These are phyloP conservation scores for Forsythia viridissima DNA, from an alignment of 257 asterid species.

Conservation along the genomic window DNA sequence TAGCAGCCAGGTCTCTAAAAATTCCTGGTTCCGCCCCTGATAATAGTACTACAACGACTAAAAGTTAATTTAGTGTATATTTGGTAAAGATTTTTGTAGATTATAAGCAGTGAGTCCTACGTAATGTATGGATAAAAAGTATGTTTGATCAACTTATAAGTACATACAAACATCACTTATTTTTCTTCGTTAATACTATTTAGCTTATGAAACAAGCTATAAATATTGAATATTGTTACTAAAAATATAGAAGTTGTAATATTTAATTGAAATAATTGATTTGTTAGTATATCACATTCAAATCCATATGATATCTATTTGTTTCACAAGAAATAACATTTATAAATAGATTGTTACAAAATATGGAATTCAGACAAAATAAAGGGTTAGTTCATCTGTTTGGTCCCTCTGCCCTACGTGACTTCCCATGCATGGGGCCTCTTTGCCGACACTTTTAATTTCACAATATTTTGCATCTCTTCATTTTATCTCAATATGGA, in stretches of 20 bases:
- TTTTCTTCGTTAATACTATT: no score
- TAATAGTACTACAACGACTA: no score
- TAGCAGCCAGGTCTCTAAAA: no score
- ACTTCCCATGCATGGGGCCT: slow-evolving; percentile 20
- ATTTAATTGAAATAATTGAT: slow-evolving; percentile 36
- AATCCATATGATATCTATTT: slow-evolving; percentile 16
- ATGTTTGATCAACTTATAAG: no score
- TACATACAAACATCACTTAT: no score
- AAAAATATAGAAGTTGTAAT: not conserved
- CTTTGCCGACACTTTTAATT: slow-evolving; percentile 20
- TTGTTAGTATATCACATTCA: slow-evolving; percentile 52
- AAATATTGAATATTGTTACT: no score
- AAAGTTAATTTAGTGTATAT: no score
- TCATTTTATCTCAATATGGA: not conserved
- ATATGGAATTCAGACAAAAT: slow-evolving; percentile 36
- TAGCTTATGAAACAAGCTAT: no score
- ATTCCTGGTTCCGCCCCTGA: no score
- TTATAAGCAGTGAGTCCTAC: no score
- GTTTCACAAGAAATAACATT: slow-evolving; percentile 32
- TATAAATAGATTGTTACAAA: slow-evolving; percentile 17
- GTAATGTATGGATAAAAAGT: no score
- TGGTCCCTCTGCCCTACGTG: slow-evolving; percentile 21
- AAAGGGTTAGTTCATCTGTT: slow-evolving; percentile 23
- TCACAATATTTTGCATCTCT: not conserved
- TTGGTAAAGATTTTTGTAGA: no score